Evolutionary conservation across 148 eudicot genomes (phyloP).

Genomic region (Rhododendron simsii): DNA sequence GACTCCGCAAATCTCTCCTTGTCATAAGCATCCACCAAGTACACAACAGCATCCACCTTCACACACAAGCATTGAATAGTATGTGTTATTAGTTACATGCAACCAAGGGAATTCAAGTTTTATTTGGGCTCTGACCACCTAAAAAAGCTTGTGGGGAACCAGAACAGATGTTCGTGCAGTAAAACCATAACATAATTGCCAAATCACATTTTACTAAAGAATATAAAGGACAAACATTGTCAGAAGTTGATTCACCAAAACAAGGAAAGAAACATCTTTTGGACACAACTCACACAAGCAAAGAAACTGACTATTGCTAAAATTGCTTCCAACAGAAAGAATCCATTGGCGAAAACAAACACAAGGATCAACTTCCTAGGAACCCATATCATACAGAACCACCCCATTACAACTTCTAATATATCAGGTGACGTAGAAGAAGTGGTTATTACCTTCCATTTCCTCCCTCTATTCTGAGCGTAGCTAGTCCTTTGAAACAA

Average conservation of each 20-base stretch:
- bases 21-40: conserved; percentile 42
- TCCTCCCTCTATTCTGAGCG: neutral
- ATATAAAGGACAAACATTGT: neutral
- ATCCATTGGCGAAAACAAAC: neutral
- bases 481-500: conserved; percentile 2
- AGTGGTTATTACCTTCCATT: neutral
- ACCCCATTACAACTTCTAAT: neutral
- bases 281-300: neutral
- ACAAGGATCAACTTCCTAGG: neutral
- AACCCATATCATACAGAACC: neutral
- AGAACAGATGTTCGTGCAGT: neutral
- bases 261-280: neutral
- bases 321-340: neutral
- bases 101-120: neutral
- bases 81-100: neutral
- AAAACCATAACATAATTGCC: neutral
- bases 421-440: neutral
- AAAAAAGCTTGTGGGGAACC: neutral
- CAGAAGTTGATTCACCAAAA: neutral
- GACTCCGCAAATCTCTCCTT: conserved; percentile 45
- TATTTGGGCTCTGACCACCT: neutral
- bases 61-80: neutral
- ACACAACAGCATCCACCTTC: conserved; percentile 45
- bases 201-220: neutral
- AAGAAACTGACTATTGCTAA: neutral